Percentiles rank a stretch among this genome's conserved stretches.
Evolutionary conservation across 73 alveolate genomes (phyloP).

Genomic region (Paramecium sexaurelia): DNA sequence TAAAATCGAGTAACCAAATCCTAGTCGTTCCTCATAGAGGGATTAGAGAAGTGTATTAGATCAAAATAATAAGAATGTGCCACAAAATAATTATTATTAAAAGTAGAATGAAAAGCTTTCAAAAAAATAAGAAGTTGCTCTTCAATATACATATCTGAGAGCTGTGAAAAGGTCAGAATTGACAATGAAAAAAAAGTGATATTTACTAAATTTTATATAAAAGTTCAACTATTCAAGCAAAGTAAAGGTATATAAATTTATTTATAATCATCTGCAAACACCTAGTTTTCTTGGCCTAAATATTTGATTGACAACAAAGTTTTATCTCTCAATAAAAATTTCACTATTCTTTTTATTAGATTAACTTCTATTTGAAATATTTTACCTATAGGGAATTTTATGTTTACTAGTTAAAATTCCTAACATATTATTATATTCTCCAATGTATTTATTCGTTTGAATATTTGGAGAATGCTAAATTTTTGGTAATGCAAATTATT

Average conservation of each 20-base stretch:
- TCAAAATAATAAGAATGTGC: background rate
- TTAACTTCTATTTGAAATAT: background rate
- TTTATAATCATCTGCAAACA: background rate
- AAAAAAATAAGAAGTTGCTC: conserved; percentile 16
- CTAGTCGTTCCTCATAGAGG: background rate
- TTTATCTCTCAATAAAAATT: background rate
- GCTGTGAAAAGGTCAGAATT: background rate
- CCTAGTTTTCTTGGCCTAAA: background rate
- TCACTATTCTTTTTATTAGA: background rate
- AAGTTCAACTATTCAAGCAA: too few species aligned
- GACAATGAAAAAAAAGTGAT: background rate
- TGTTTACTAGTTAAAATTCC: conserved; percentile 10
- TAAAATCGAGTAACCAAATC: background rate
- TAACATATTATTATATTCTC: background rate
- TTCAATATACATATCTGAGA: background rate
- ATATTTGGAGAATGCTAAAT: background rate
- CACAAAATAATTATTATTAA: background rate
- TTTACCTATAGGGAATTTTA: background rate
- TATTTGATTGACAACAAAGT: background rate
- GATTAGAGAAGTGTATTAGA: conserved; percentile 26
- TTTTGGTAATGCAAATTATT: background rate
- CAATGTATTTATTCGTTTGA: background rate
- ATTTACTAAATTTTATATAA: background rate
- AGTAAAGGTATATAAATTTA: too few species aligned
- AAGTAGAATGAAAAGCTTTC: background rate